A percentile compares a stretch with the other conserved stretches of the same genome.
Evolutionary conservation across 495 filamentous ascomycete genomes (phyloP).

Genomic region (Penicillium roqueforti): DNA sequence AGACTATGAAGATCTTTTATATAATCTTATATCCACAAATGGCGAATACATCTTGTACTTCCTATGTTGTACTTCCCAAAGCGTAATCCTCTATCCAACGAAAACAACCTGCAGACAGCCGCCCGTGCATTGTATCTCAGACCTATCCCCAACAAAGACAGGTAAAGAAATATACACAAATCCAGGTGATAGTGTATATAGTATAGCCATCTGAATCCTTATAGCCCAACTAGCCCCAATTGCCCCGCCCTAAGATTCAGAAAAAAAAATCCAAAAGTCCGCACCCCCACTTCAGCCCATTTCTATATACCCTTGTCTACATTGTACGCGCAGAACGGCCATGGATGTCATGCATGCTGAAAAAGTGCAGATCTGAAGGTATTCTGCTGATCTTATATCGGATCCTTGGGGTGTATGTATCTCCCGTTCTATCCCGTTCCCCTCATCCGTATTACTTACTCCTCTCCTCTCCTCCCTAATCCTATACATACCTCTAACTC

Average conservation of each 20-base stretch:
- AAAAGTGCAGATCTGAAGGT: background rate
- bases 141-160: background rate
- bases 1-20: background rate
- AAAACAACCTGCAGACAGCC: background rate
- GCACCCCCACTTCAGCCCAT: background rate
- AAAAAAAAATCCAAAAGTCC: background rate
- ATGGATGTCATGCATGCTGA: slow-evolving; percentile 27
- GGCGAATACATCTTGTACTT: background rate
- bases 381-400: background rate
- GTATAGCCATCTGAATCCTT: background rate
- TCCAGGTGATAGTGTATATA: background rate
- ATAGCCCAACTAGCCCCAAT: slow-evolving; percentile 8
- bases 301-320: background rate
- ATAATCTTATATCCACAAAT: background rate
- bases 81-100: too few relatives aligned
- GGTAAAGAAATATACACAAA: too few relatives aligned
- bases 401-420: background rate
- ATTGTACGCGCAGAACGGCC: slow-evolving; percentile 1
- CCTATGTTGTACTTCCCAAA: too few relatives aligned
- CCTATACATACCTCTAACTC: background rate
- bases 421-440: background rate
- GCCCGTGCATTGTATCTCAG: slow-evolving; percentile 1
- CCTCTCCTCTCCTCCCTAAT: background rate
- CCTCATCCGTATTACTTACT: background rate
- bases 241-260: slow-evolving; percentile 1